Evolutionary conservation across 2,329 filamentous ascomycete species (phyloP).

Genomic region (Lachnellula arida): DNA sequence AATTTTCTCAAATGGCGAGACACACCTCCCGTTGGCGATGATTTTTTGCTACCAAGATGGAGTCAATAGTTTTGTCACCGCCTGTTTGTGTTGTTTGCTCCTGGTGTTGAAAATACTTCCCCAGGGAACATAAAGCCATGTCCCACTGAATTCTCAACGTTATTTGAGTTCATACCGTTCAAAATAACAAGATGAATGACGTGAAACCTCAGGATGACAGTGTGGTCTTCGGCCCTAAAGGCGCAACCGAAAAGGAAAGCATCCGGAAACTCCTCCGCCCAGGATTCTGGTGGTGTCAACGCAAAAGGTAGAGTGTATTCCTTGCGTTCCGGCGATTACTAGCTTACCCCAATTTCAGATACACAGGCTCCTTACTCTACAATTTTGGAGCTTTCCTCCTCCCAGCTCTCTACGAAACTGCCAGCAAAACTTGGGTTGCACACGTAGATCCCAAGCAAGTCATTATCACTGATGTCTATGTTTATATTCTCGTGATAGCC

Average conservation of each 20-base stretch:
- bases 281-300: not conserved
- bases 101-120: not conserved
- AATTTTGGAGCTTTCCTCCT: conserved; percentile 60
- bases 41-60: not conserved
- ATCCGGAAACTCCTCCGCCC: not conserved
- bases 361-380: conserved; percentile 36
- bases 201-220: not conserved
- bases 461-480: conserved; percentile 61
- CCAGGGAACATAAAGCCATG: not conserved
- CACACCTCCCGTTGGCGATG: not conserved
- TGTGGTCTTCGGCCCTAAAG: not conserved
- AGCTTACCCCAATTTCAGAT: not conserved
- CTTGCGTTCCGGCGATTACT: not conserved
- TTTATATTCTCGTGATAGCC: conserved; percentile 61
- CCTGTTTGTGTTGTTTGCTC: not conserved
- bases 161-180: too few relatives aligned
- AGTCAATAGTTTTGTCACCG: not conserved
- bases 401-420: conserved; percentile 61
- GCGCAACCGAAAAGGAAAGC: not conserved
- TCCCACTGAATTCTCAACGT: not conserved
- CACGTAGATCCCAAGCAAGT: conserved; percentile 59
- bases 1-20: not conserved
- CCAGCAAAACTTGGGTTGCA: conserved; percentile 69
- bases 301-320: not conserved
- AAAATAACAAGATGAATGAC: too few relatives aligned